Conservation (phyloP, 2,329 filamentous ascomycete species). For the Chaetomium globosum region DNA sequence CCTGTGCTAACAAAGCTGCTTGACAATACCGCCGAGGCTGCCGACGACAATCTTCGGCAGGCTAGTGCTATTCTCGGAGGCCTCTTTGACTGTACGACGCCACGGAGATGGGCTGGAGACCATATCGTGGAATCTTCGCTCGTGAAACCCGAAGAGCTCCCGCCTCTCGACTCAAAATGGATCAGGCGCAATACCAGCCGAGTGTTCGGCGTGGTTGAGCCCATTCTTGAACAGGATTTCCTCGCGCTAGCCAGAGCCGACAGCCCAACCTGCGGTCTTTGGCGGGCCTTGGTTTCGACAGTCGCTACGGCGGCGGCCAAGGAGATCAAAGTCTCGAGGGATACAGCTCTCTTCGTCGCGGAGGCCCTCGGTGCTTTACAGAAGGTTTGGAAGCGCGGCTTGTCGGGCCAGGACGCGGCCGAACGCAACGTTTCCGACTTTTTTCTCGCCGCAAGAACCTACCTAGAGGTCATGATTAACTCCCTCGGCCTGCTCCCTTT, state of each 20-base stretch:
- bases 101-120: conserved; percentile 72
- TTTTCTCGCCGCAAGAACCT: conserved; percentile 56
- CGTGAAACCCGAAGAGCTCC: conserved; percentile 72
- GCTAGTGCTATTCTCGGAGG: conserved; percentile 72
- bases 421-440: conserved; percentile 53
- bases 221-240: conserved; percentile 64
- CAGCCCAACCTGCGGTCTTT: conserved; percentile 58
- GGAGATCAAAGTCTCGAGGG: conserved; percentile 84
- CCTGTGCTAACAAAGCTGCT: conserved; percentile 64
- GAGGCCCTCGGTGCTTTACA: conserved; percentile 69
- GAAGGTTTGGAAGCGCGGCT: conserved; percentile 65
- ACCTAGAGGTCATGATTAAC: conserved; percentile 53
- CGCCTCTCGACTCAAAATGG: conserved; percentile 84
- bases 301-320: conserved; percentile 72
- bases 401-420: conserved; percentile 52
- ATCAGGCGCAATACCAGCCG: conserved; percentile 69
- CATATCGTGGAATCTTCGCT: conserved; percentile 64
- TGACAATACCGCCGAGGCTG: conserved; percentile 43
- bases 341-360: conserved; percentile 79
- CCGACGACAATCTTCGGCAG: conserved; percentile 55
- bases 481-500: conserved; percentile 63
- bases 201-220: conserved; percentile 64
- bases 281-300: conserved; percentile 63
- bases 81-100: conserved; percentile 63
- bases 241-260: conserved; percentile 63